Evolutionary conservation across 768 basidiomycete genomes (phyloP).

Genomic region (Solioccasus polychromus): DNA sequence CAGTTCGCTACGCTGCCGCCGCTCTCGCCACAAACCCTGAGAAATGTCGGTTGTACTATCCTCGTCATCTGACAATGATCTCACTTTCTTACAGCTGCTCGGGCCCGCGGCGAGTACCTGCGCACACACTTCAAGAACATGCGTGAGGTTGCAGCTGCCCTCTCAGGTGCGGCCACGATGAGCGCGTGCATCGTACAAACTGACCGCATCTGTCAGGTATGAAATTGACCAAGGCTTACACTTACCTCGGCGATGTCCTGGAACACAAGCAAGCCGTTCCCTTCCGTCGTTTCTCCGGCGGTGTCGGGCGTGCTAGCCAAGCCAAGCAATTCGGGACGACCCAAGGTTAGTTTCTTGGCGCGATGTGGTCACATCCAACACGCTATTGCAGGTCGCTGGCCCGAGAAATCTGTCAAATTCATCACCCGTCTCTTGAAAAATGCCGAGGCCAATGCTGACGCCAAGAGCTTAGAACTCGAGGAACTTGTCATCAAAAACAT

Average conservation of each 20-base stretch:
- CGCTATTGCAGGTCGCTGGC: conserved; percentile 85
- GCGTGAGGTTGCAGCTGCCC: conserved; percentile 95
- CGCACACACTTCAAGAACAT: conserved; percentile 99
- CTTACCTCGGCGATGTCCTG: conserved; percentile 89
- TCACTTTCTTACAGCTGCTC: conserved; percentile 59
- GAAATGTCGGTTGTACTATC: conserved; percentile 67
- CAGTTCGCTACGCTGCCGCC: conserved; percentile 94
- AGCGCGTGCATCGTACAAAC: background rate
- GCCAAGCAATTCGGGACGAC: conserved; percentile 96
- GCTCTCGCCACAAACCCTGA: conserved; percentile 88
- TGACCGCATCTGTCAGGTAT: conserved; percentile 54
- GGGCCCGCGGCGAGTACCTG: conserved; percentile 93
- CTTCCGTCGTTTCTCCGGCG: conserved; percentile 93
- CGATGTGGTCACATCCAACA: background rate
- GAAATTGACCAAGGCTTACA: conserved; percentile 91
- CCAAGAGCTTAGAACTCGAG: conserved; percentile 92
- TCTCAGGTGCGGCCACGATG: conserved; percentile 63
- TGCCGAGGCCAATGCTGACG: conserved; percentile 98
- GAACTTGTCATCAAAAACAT: conserved; percentile 95
- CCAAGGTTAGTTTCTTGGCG: conserved; percentile 63
- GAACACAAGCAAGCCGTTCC: conserved; percentile 98
- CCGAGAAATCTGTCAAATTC: conserved; percentile 97
- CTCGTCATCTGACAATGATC: conserved; percentile 7
- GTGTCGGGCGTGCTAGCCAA: conserved; percentile 92
- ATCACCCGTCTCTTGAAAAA: conserved; percentile 95